These are phyloP conservation scores for Monosporascus sp. DNA, from an alignment of 2,329 filamentous ascomycete genomes.

Conservation along the genomic window DNA sequence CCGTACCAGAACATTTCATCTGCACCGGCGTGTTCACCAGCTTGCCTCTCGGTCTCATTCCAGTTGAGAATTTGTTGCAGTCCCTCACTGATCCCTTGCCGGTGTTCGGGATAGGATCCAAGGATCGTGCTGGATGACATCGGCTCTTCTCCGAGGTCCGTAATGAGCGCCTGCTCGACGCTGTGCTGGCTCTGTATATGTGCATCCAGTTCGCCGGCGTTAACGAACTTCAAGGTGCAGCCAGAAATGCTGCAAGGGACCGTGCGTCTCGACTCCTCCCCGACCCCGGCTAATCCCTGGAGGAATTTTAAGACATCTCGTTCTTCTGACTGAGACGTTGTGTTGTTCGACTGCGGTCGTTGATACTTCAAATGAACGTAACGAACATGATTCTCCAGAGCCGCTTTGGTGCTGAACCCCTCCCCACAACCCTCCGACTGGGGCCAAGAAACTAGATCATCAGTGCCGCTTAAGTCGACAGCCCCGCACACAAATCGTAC, in stretches of 20 bases:
- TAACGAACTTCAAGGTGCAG: constrained; percentile 42
- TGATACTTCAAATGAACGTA: constrained; percentile 68
- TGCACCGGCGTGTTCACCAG: constrained; percentile 6
- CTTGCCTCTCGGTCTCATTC: background rate
- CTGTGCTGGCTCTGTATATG: constrained; percentile 34
- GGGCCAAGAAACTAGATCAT: constrained; percentile 59
- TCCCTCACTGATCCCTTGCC: background rate
- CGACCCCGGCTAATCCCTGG: constrained; percentile 37
- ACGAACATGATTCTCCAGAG: constrained; percentile 78
- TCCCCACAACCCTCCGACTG: constrained; percentile 66
- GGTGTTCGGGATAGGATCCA: no score
- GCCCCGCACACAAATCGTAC: constrained; percentile 74
- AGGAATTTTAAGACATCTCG: constrained; percentile 27
- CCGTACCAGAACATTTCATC: constrained; percentile 26
- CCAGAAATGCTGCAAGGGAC: constrained; percentile 36
- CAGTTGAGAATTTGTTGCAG: background rate
- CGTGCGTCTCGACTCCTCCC: constrained; percentile 35
- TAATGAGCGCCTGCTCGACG: constrained; percentile 14
- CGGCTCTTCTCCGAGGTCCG: constrained; percentile 2
- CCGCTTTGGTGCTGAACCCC: constrained; percentile 70
- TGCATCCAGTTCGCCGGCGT: constrained; percentile 43
- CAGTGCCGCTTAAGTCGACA: constrained; percentile 52
- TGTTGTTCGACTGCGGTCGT: constrained; percentile 30
- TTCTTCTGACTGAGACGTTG: constrained; percentile 17
- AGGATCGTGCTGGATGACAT: background rate